Percentiles rank a stretch among this genome's conserved stretches.
These are phyloP conservation scores for Candida ipomoeae DNA, from an alignment of 805 yeast genomes.

Conservation along the genomic window DNA sequence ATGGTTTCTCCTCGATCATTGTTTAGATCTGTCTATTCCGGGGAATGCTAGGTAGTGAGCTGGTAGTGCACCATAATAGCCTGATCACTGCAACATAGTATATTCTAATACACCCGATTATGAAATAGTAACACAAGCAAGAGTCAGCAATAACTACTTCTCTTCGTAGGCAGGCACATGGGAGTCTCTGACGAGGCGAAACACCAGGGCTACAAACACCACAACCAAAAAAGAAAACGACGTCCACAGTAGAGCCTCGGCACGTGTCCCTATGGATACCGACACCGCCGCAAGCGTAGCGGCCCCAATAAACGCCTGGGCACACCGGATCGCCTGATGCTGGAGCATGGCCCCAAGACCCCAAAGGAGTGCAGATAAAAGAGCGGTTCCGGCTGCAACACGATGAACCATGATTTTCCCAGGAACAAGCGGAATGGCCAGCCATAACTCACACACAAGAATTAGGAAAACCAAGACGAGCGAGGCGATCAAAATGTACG, in stretches of 20 bases:
- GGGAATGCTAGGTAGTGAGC: too few species aligned
- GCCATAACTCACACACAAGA: conserved; percentile 41
- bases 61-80: too few species aligned
- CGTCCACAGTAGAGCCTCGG: conserved; percentile 59
- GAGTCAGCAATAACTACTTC: not conserved
- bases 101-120: too few species aligned
- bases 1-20: too few species aligned
- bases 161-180: not conserved
- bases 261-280: conserved; percentile 46
- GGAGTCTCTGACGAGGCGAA: conserved; percentile 9
- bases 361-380: conserved; percentile 40
- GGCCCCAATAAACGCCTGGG: conserved; percentile 39
- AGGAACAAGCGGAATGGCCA: conserved; percentile 49
- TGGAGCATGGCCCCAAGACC: conserved; percentile 64
- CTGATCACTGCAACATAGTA: too few species aligned
- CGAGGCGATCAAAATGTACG: conserved; percentile 49
- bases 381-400: conserved; percentile 24
- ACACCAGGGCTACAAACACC: conserved; percentile 21
- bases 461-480: conserved; percentile 41
- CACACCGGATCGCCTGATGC: conserved; percentile 51
- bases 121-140: too few species aligned
- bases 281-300: conserved; percentile 49
- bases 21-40: too few species aligned
- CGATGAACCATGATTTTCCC: conserved; percentile 31
- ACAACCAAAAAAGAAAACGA: conserved; percentile 47